Base-by-base conservation (phyloP, 352 stramenopile species). In the Phytophthora podocarpi region DNA sequence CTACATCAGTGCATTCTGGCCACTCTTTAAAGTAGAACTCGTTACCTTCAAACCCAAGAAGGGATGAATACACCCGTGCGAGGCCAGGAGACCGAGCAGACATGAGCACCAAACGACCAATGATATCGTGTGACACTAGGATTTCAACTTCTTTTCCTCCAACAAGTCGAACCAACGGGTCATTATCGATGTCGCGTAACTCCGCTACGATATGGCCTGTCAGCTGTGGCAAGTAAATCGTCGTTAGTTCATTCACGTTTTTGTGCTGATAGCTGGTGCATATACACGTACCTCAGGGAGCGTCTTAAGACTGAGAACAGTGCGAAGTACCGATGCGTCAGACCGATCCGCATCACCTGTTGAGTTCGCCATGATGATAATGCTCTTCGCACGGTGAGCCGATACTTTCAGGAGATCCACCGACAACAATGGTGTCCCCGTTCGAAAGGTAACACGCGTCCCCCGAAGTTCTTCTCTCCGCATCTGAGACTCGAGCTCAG, bases 1-100 rank as follows among this genome's bases (percentile, higher is more conserved):
- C 63, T n/a, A 88, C 61, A 11, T 83, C 87, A 15, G 72, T 59
- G 30, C 91, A 93, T 39, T 92, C 83, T 0, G 90, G 86, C 85
- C 87, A 96, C 16, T 78, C 78, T 51, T 93, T 90, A 45, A 95
- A 85, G 70, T 97, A 97, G 36, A 97, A 97, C 36, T 97, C 90
- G 49, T 87, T 89, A 24, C 88, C 87, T 46, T 95, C 86, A 51
- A 97, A 96, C 1, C 87, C 90, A 8, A 97, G 76, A n/a, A 92
- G 48, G 21, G 67, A 66, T 3, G 80, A 76, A 49, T 85, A 92
- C 3, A 92, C 77, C 31, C 76, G 66, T 2, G 90, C 85, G 13
- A 97, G 74, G 18, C 87, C 89, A 34, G 87, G 85, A 42, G 85
- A 92, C 12, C 89, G 65, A 11, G 87, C 84, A 36, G 87, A 91